Conservation (phyloP, 176 grass and related monocot genomes). For the Stipa capillata region DNA sequence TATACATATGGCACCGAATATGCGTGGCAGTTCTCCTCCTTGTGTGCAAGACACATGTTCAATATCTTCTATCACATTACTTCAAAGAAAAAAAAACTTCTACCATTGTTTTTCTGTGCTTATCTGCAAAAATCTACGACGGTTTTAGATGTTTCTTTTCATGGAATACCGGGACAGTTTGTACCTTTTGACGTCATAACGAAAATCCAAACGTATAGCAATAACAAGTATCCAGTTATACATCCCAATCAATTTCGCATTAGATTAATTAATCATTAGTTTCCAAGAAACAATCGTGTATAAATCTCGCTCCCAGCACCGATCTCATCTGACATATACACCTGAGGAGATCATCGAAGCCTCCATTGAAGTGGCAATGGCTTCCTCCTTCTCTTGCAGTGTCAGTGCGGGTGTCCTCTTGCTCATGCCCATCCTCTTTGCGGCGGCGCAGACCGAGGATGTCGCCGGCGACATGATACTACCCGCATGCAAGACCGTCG, state of each 20-base stretch:
- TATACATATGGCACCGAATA: no score
- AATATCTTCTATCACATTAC: background rate
- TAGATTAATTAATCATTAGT: no score
- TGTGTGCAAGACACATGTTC: background rate
- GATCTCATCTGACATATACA: background rate
- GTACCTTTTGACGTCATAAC: background rate
- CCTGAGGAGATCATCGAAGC: background rate
- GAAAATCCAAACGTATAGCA: background rate
- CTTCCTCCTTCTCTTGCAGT: background rate
- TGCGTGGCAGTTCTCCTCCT: background rate
- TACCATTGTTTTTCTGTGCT: no score
- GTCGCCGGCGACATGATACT: background rate
- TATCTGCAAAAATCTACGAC: no score
- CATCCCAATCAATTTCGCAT: background rate
- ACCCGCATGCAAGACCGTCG: slow-evolving; percentile 16
- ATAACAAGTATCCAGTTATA: background rate
- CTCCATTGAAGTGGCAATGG: background rate
- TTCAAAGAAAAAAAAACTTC: no score
- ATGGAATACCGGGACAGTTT: background rate
- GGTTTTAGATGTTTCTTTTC: background rate
- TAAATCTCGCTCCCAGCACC: background rate
- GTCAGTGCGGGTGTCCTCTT: background rate
- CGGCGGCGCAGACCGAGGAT: background rate
- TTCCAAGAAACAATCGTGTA: no score
- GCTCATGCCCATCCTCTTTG: background rate